Conservation (phyloP, 2,329 filamentous ascomycete species). For the Exserohilum turcica region DNA sequence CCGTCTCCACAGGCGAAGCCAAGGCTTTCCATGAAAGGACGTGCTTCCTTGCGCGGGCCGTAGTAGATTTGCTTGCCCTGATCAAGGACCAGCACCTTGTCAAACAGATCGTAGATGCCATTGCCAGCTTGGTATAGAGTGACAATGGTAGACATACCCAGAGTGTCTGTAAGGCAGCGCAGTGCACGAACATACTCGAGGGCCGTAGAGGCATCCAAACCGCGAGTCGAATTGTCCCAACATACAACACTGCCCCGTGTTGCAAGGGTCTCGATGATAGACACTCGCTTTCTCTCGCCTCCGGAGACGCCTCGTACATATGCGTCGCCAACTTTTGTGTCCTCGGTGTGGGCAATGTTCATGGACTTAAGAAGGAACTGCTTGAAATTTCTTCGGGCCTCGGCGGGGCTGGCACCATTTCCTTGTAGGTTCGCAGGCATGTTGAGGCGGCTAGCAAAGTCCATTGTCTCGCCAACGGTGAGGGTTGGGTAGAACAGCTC, state of each 20-base stretch:
- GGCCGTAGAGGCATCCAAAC: conserved; percentile 49
- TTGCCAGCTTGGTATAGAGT: conserved; percentile 61
- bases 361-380: conserved; percentile 59
- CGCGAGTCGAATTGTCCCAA: conserved; percentile 53
- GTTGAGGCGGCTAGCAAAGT: conserved; percentile 63
- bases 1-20: conserved; percentile 69
- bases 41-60: conserved; percentile 64
- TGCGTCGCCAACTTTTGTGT: conserved; percentile 71
- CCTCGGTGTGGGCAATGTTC: conserved; percentile 58
- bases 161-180: conserved; percentile 56
- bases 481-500: conserved; percentile 59
- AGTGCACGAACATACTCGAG: conserved; percentile 62
- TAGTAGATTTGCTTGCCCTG: conserved; percentile 79
- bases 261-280: conserved; percentile 68
- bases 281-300: conserved; percentile 71
- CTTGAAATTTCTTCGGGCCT: conserved; percentile 55
- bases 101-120: conserved; percentile 65
- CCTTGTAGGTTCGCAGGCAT: conserved; percentile 61
- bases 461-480: conserved; percentile 59
- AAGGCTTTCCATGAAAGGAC: conserved; percentile 67
- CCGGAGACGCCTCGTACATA: conserved; percentile 70
- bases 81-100: conserved; percentile 75
- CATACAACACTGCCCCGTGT: conserved; percentile 62
- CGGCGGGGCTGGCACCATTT: conserved; percentile 51
- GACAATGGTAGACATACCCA: conserved; percentile 57